Evolutionary conservation across 768 basidiomycete genomes (phyloP).

Genomic region (Rhizopogon vinicolor): DNA sequence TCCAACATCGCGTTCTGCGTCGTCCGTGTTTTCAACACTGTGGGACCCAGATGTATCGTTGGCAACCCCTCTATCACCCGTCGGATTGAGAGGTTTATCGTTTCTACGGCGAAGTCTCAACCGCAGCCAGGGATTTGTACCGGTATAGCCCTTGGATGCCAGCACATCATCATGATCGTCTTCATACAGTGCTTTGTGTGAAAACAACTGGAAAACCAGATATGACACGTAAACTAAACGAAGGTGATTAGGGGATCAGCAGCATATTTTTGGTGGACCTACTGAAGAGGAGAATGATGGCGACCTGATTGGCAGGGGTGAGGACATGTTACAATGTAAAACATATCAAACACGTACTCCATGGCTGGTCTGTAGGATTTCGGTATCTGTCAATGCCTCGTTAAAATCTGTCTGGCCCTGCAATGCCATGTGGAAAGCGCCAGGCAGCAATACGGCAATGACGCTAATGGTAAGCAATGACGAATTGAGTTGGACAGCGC

Average conservation of each 20-base stretch:
- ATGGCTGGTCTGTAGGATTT: constrained; percentile 69
- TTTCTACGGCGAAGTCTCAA: not conserved
- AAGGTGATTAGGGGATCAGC: not conserved
- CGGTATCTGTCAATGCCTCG: constrained; percentile 28
- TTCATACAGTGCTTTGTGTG: constrained; percentile 69
- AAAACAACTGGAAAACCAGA: constrained; percentile 76
- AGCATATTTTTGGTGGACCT: constrained; percentile 17
- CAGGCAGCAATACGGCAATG: constrained; percentile 72
- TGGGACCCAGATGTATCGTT: not conserved
- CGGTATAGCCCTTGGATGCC: constrained; percentile 36
- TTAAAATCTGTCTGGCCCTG: constrained; percentile 13
- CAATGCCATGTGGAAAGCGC: constrained; percentile 69
- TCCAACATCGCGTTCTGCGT: constrained; percentile 6
- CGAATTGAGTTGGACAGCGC: constrained; percentile 69
- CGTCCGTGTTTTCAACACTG: not conserved
- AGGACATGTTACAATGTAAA: not conserved
- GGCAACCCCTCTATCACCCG: not conserved
- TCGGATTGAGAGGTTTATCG: not conserved
- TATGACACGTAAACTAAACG: constrained; percentile 67
- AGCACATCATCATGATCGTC: constrained; percentile 33
- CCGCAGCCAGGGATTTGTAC: constrained; percentile 30
- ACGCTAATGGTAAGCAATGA: constrained; percentile 74
- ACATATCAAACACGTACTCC: constrained; percentile 45
- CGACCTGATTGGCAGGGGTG: constrained; percentile 42
- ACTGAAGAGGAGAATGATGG: constrained; percentile 78